Evolutionary conservation across 768 basidiomycete species (phyloP).

Genomic region (Gyrodon lividus): DNA sequence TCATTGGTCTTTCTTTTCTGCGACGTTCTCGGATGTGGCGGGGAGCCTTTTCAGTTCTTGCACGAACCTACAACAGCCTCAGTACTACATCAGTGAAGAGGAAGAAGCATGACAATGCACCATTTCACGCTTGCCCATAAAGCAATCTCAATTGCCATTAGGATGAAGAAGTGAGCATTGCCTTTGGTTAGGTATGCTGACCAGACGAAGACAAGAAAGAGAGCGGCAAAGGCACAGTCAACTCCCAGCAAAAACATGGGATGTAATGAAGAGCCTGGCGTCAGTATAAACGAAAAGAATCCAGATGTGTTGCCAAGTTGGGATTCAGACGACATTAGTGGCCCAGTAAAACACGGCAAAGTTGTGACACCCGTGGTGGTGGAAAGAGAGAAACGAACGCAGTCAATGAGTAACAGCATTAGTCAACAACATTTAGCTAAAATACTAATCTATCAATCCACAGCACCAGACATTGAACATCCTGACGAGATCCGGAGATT

Average conservation of each 20-base stretch:
- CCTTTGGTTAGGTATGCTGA: conserved; percentile 62
- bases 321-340: conserved; percentile 22
- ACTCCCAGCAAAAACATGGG: conserved; percentile 64
- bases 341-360: background rate
- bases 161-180: conserved; percentile 63
- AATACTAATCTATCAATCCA: conserved; percentile 7
- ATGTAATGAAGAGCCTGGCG: conserved; percentile 74
- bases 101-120: conserved; percentile 38
- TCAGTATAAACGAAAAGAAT: conserved; percentile 59
- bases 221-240: conserved; percentile 56
- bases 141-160: conserved; percentile 63
- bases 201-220: conserved; percentile 58
- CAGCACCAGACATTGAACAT: background rate
- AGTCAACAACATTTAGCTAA: no score
- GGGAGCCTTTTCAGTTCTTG: conserved; percentile 52
- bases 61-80: conserved; percentile 53
- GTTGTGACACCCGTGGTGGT: background rate
- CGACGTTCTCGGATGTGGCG: conserved; percentile 10
- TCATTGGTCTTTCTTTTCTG: conserved; percentile 28
- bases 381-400: conserved; percentile 11
- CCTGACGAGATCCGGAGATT: no score
- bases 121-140: conserved; percentile 84
- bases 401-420: no score
- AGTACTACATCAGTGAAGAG: conserved; percentile 4
- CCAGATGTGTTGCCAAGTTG: conserved; percentile 10